Conservation (phyloP, 1,284 basidiomycete species). For the Fomitopsis palustris region DNA sequence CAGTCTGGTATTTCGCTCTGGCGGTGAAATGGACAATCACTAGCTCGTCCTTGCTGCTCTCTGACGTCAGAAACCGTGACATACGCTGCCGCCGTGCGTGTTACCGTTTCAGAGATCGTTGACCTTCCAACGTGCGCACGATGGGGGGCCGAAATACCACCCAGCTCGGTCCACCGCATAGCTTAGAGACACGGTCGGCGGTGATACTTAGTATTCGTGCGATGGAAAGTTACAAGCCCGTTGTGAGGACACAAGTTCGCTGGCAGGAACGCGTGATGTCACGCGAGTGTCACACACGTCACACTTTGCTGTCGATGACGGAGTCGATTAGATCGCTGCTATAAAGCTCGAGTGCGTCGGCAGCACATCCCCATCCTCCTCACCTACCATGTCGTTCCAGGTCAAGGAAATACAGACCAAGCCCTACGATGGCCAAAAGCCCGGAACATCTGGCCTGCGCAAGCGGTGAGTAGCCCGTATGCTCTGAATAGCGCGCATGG, state of each 20-base stretch:
- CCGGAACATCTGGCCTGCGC: slow-evolving; percentile 91
- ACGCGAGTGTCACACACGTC: neutral
- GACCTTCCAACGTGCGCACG: neutral
- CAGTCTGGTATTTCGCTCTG: no score
- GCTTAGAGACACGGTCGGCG: neutral
- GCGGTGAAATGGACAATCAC: no score
- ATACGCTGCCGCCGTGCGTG: neutral
- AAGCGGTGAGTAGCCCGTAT: slow-evolving; percentile 61
- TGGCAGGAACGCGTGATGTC: neutral
- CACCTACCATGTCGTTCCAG: slow-evolving; percentile 40
- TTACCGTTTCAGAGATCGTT: neutral
- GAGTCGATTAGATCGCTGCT: neutral
- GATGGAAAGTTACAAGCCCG: no score
- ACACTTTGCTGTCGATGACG: neutral
- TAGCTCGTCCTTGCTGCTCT: no score
- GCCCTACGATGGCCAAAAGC: slow-evolving; percentile 88
- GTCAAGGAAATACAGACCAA: slow-evolving; percentile 68
- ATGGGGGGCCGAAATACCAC: neutral
- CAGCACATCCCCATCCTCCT: neutral
- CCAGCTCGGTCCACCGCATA: neutral
- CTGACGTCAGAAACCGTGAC: neutral
- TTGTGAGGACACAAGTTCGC: no score
- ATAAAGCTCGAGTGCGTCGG: neutral
- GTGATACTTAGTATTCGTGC: no score
- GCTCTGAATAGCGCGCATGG: neutral